phyloP scores from a whole-genome alignment of 495 filamentous ascomycete genomes.

The Aspergillus hancockii region DNA sequence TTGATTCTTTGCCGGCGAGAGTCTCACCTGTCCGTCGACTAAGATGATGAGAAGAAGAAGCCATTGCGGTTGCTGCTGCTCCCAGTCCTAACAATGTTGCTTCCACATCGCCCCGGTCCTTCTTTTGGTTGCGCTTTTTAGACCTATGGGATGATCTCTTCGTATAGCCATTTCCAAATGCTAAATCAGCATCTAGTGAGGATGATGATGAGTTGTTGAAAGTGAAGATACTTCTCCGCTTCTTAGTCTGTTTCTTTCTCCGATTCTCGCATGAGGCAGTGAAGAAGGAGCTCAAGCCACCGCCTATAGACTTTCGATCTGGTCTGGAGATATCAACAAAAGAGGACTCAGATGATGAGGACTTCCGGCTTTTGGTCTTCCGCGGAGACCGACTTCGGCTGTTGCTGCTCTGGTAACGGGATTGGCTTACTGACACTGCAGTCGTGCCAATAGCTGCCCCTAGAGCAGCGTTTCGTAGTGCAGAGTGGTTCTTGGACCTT shows the following conservation, averaged over 20 bases:
- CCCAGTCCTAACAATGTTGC: conserved; percentile 57
- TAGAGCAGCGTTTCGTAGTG: conserved; percentile 43
- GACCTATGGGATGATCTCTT: conserved; percentile 35
- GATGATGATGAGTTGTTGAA: conserved; percentile 62
- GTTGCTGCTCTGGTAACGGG: conserved; percentile 26
- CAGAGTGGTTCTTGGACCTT: conserved; percentile 37
- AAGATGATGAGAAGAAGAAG: conserved; percentile 36
- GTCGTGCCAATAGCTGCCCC: conserved; percentile 49
- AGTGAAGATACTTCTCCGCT: conserved; percentile 56
- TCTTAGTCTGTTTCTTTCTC: conserved; percentile 42
- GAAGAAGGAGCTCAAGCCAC: conserved; percentile 49
- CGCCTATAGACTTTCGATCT: conserved; percentile 27
- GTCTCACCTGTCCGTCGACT: conserved; percentile 40
- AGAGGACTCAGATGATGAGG: conserved; percentile 39
- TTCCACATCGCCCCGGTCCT: conserved; percentile 51
- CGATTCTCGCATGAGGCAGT: conserved; percentile 50
- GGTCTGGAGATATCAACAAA: conserved; percentile 35
- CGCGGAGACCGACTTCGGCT: conserved; percentile 36
- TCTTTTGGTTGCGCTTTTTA: conserved; percentile 32
- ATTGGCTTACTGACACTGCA: conserved; percentile 35
- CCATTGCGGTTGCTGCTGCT: conserved; percentile 57
- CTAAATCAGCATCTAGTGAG: conserved; percentile 56
- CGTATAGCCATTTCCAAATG: conserved; percentile 43
- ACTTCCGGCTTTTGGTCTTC: conserved; percentile 31
- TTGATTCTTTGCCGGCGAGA: conserved; percentile 42